Evolutionary conservation across 257 asterid genomes (phyloP), one percentile per base, ranked within the genome.

Genomic region (Nicotiana obtusifolia): DNA sequence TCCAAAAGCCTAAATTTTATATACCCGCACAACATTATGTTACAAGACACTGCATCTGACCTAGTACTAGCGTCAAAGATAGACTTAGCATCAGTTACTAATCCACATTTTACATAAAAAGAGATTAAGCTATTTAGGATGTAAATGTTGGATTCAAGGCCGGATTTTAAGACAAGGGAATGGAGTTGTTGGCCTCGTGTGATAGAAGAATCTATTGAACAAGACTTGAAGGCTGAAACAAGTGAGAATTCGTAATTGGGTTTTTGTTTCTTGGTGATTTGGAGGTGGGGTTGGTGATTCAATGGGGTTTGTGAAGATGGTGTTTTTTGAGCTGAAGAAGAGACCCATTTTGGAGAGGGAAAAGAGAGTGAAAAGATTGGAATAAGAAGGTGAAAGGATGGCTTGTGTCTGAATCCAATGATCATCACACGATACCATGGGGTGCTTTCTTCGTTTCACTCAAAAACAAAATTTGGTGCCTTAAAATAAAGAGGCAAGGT

Each of bases 41-140:
- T 95, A 82, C 89, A 87, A 19, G 98, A 92, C 7, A 92, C 97
- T 7, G 26, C 61, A 84, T 95, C 97, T 84, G 87, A 75, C 64
- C 59, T 85, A 26, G 8, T 83, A 49, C 86, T 82, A 82, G 85
- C 78, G 30, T 86, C 92, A 54, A 92, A 94, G 0, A 94, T 80
- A 37, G 79, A 81, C 87, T 86, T 88, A 30, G 98, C 99, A 26
- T 80, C 64, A 13, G 77, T 47, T 81, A 95, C 57, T 71, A 82
- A 82, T 26, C 93, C 95, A 3, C 87, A 87, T 85, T 94, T 95
- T 7, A 92, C 86, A 84, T 95, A 95, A 89, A 92, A 94, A 86
- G 89, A 91, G 61, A 94, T 92, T 89, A 95, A 90, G 83, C 97
- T 94, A 84, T 95, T 95, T 77, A 87, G 91, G 30, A 95, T 37